A percentile compares a stretch with the other conserved stretches of the same genome.
Conservation (phyloP, 768 basidiomycete genomes). For the Hebeloma cylindrosporum region DNA sequence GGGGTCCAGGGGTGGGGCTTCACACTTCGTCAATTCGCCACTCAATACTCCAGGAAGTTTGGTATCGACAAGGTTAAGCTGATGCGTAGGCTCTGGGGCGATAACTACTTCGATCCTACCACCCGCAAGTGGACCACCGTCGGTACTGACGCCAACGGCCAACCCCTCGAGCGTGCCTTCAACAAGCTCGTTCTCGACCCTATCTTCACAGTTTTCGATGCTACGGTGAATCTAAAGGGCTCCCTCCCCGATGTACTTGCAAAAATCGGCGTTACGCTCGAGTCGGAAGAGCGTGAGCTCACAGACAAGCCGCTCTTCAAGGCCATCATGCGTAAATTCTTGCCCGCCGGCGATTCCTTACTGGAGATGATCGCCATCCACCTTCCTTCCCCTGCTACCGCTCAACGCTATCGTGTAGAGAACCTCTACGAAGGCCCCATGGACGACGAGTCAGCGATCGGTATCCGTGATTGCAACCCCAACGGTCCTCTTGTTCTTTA, state of each 20-base stretch:
- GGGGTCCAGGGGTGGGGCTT: constrained; percentile 99
- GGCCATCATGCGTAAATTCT: constrained; percentile 98
- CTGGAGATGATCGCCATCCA: constrained; percentile 99
- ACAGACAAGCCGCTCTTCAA: constrained; percentile 97
- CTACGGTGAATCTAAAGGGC: constrained; percentile 99
- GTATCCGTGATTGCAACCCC: constrained; percentile 97
- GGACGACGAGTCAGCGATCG: constrained; percentile 99
- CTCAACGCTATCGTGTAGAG: constrained; percentile 98
- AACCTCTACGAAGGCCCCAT: constrained; percentile 99
- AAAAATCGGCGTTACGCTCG: constrained; percentile 93
- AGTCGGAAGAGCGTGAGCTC: constrained; percentile 84
- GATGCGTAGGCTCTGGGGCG: constrained; percentile 97
- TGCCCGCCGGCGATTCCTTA: constrained; percentile 97
- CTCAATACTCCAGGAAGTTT: constrained; percentile 95
- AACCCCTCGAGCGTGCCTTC: constrained; percentile 96
- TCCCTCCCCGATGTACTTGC: constrained; percentile 79
- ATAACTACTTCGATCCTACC: constrained; percentile 98
- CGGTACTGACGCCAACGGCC: constrained; percentile 72
- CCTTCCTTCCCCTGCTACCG: constrained; percentile 95
- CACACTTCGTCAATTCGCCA: constrained; percentile 96
- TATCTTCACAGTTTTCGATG: constrained; percentile 97
- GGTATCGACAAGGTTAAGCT: constrained; percentile 99
- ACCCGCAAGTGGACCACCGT: constrained; percentile 96
- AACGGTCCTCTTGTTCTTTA: constrained; percentile 95
- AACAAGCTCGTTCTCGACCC: constrained; percentile 98